Evolutionary conservation across 2,329 filamentous ascomycete genomes (phyloP), one percentile per base, ranked within the genome.

Genomic region (Arthrobotrys entomopaga): DNA sequence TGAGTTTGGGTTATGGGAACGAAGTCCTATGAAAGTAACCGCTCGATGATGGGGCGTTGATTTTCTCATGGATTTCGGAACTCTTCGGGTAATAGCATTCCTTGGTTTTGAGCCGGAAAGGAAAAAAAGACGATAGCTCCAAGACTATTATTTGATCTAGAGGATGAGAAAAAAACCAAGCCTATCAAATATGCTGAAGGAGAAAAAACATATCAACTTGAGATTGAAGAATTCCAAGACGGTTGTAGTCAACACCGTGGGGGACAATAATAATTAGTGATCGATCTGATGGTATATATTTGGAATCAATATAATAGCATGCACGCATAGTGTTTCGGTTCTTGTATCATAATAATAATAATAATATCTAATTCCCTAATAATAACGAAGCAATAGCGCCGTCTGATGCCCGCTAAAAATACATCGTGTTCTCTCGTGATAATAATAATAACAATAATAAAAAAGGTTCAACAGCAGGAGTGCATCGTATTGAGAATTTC

Each of bases 1-100:
- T 81, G 86, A 89, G 80, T 92, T 91, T 82, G 86, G 91, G 81
- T 87, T 92, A 86, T 92, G 88, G 88, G 88, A 90, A 83, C 87
- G 84, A 83, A 79, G 2, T 24, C 2, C 38, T 1, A 4, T 19
- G 22, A 74, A 57, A 59, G 43, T 19, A 46, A 46, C 16, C n/a
- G 42, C 6, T 1, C 16, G 13, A 15, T 46, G 11, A 5, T 15
- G 42, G n/a, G 42, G 15, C 1, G 13, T 46, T 15, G 42, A 46
- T 19, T 46, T 13, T 46, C n/a, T 46, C 42, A 13, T 15, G 42
- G 15, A 4, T 46, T 46, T 46, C 42, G 16, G 42, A n/a, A n/a
- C 42, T 46, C 42, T n/a, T 46, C 13, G 13, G 42, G 42, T 16
- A 34, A 34, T 34, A 34, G n/a, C n/a, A n/a, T n/a, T n/a, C 29